These are phyloP conservation scores for Entomortierella parvispora DNA, from an alignment of 192 early-diverging fungal genomes.

Conservation along the genomic window DNA sequence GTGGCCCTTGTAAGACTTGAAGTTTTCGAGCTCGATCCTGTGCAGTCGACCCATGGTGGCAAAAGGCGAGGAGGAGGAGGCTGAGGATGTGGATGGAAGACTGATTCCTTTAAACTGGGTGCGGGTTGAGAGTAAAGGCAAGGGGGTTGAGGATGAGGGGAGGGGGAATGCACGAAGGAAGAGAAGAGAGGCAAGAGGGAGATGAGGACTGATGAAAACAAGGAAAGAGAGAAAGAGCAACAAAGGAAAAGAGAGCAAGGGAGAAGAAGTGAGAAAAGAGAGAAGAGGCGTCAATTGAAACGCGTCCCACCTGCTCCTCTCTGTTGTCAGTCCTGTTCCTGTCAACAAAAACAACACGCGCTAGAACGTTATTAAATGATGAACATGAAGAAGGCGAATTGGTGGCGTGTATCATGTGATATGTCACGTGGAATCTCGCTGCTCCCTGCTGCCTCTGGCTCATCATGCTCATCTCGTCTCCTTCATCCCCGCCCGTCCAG, in stretches of 20 bases:
- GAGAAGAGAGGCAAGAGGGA: background rate
- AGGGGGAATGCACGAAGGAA: background rate
- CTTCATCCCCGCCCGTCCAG: background rate
- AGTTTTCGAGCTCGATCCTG: conserved; percentile 94
- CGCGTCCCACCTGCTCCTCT: background rate
- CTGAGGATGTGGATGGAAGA: background rate
- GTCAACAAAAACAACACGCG: background rate
- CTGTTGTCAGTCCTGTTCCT: background rate
- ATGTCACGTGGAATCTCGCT: no score
- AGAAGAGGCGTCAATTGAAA: conserved; percentile 6
- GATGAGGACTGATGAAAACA: background rate
- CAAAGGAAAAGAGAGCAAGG: conserved; percentile 16
- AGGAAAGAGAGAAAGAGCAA: background rate
- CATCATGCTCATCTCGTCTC: background rate
- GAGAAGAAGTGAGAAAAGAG: background rate
- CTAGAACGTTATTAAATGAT: no score
- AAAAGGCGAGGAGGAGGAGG: background rate
- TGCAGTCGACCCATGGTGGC: conserved; percentile 80
- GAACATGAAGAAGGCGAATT: no score
- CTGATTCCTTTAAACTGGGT: background rate
- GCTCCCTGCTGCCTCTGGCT: no score
- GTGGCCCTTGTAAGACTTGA: conserved; percentile 98
- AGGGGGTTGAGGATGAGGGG: background rate
- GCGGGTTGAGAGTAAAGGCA: background rate
- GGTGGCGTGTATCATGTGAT: no score